These are phyloP conservation scores for Elongisporangium senticosum DNA, from an alignment of 352 stramenopile genomes.

Conservation along the genomic window DNA sequence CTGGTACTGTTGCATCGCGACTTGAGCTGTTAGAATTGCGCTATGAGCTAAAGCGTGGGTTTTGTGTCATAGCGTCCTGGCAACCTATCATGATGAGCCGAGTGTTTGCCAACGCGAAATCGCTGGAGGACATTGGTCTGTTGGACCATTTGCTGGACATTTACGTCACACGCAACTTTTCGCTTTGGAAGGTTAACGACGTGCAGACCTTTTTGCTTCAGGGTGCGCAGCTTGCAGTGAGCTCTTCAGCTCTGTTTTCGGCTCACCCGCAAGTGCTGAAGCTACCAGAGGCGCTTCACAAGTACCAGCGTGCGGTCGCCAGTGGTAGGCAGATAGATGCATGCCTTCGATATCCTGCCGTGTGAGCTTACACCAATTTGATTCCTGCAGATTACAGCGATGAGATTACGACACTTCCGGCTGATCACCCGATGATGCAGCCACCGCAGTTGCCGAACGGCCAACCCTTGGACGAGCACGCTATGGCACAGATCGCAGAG, in stretches of 20 bases:
- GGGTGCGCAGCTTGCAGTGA: conserved; percentile 58
- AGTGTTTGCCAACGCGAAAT: conserved; percentile 73
- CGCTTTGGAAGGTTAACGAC: conserved; percentile 82
- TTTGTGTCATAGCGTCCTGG: conserved; percentile 42
- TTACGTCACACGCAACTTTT: conserved; percentile 72
- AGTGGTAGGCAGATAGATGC: conserved; percentile 29
- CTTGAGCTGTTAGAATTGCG: background rate
- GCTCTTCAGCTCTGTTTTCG: conserved; percentile 37
- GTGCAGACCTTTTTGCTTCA: conserved; percentile 64
- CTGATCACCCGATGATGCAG: conserved; percentile 82
- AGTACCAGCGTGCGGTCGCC: conserved; percentile 63
- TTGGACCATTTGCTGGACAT: conserved; percentile 76
- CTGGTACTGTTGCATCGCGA: conserved; percentile 25
- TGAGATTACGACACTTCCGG: conserved; percentile 78
- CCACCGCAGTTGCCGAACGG: conserved; percentile 54
- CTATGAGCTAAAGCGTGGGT: background rate
- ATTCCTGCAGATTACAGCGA: conserved; percentile 69
- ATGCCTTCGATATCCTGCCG: background rate
- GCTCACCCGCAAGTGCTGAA: conserved; percentile 51
- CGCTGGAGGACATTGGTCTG: conserved; percentile 44
- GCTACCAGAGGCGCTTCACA: conserved; percentile 51
- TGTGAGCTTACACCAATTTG: conserved; percentile 1
- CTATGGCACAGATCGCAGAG: conserved; percentile 44
- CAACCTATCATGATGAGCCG: conserved; percentile 61
- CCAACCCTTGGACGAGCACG: conserved; percentile 51